A percentile compares a stretch with the other conserved stretches of the same genome.
These are phyloP conservation scores for Aureobasidium melanogenum DNA, from an alignment of 2,329 filamentous ascomycete species.

Conservation along the genomic window DNA sequence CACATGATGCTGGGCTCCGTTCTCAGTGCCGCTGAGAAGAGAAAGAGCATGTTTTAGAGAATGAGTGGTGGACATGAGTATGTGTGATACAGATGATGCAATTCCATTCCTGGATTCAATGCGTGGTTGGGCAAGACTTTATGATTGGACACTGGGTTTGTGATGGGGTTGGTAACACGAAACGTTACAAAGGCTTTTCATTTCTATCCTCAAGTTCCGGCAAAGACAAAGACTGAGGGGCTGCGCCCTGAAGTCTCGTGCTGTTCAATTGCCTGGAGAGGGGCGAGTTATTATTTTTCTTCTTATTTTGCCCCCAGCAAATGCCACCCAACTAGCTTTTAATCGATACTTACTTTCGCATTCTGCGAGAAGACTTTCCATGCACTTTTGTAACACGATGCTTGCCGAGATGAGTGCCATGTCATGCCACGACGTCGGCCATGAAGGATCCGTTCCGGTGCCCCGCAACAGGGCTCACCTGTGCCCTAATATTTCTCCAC, in stretches of 20 bases:
- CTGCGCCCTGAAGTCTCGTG: conserved; percentile 7
- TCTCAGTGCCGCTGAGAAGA: conserved; percentile 79
- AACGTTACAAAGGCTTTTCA: neutral
- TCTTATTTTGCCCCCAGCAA: neutral
- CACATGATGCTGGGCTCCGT: conserved; percentile 73
- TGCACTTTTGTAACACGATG: neutral
- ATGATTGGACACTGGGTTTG: conserved; percentile 3
- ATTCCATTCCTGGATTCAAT: neutral
- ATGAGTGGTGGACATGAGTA: neutral
- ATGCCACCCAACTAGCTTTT: conserved; percentile 3
- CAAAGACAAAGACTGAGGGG: conserved; percentile 1
- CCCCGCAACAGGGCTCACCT: neutral
- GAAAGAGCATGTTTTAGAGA: conserved; percentile 59
- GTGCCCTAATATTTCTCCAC: neutral
- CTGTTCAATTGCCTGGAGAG: conserved; percentile 4
- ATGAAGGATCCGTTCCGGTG: neutral
- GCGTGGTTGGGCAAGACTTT: neutral
- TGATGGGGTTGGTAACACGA: neutral
- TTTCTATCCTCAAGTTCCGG: conserved; percentile 2
- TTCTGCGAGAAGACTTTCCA: neutral
- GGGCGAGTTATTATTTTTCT: conserved; percentile 1
- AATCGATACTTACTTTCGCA: conserved; percentile 3
- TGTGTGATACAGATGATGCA: neutral
- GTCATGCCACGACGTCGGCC: neutral
- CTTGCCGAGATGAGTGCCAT: neutral